phyloP scores from a whole-genome alignment of 768 basidiomycete species.

The Boletus tomentosulus region DNA sequence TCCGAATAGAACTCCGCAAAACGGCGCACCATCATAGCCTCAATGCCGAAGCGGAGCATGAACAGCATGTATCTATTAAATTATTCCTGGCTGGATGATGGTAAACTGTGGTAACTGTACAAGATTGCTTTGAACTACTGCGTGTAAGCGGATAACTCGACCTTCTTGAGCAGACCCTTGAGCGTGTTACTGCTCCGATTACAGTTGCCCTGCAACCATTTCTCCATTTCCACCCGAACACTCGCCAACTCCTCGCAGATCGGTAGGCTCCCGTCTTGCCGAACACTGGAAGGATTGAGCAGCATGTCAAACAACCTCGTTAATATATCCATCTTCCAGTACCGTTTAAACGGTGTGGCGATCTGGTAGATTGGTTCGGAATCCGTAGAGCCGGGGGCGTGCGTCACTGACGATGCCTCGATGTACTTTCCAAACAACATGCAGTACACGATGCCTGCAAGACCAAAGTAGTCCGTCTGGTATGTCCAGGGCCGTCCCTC shows the following conservation, averaged over 20 bases:
- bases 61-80: neutral
- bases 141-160: constrained; percentile 51
- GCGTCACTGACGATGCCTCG: constrained; percentile 56
- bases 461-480: constrained; percentile 95
- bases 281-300: constrained; percentile 72
- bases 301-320: constrained; percentile 76
- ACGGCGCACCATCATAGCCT: neutral
- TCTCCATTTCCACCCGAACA: constrained; percentile 79
- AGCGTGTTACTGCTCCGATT: constrained; percentile 78
- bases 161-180: constrained; percentile 80
- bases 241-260: constrained; percentile 61
- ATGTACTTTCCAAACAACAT: constrained; percentile 98
- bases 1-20: neutral
- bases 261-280: constrained; percentile 59
- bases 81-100: too few relatives aligned
- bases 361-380: constrained; percentile 52
- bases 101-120: neutral
- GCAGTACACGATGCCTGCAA: constrained; percentile 91
- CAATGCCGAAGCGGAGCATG: neutral
- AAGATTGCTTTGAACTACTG: constrained; percentile 7
- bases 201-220: constrained; percentile 82
- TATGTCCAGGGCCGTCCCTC: constrained; percentile 85
- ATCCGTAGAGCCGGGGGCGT: constrained; percentile 31
- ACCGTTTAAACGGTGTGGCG: constrained; percentile 79
- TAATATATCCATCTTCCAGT: constrained; percentile 94